These are phyloP conservation scores for Colletotrichum sp. DNA, from an alignment of 2,329 filamentous ascomycete species.

Conservation along the genomic window DNA sequence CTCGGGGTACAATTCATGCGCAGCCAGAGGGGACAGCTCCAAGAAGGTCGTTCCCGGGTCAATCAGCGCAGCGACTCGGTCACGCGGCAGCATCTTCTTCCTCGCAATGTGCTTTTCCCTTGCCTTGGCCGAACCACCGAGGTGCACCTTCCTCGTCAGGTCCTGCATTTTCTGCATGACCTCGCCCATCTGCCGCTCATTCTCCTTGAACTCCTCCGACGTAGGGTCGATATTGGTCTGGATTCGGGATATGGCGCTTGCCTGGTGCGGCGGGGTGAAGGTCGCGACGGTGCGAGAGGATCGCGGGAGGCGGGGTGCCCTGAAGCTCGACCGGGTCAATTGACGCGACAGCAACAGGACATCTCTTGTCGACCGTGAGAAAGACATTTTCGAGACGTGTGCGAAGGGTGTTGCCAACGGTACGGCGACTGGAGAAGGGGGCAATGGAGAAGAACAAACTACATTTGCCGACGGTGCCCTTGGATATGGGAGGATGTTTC, in stretches of 20 bases:
- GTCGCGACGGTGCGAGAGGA: conserved; percentile 62
- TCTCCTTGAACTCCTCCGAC: conserved; percentile 81
- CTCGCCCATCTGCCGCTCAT: conserved; percentile 76
- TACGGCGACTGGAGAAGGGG: conserved; percentile 10
- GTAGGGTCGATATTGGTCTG: conserved; percentile 77
- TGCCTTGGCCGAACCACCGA: conserved; percentile 81
- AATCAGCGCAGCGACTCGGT: conserved; percentile 84
- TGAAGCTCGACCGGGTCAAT: conserved; percentile 30
- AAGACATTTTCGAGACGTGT: conserved; percentile 44
- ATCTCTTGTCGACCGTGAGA: conserved; percentile 50
- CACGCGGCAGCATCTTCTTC: conserved; percentile 93
- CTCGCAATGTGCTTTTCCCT: conserved; percentile 84
- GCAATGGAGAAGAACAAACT: conserved; percentile 8
- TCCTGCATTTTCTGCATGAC: conserved; percentile 70
- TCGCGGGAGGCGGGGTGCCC: conserved; percentile 32
- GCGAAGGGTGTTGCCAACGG: conserved; percentile 13
- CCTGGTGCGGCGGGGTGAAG: conserved; percentile 82
- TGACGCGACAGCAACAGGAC: conserved; percentile 48
- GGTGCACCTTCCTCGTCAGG: conserved; percentile 73
- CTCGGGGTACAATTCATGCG: conserved; percentile 82
- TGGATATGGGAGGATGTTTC: conserved; percentile 3
- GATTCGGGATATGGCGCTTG: conserved; percentile 80
- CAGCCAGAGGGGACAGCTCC: conserved; percentile 91
- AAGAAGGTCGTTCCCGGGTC: conserved; percentile 91
- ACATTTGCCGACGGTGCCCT: conserved; percentile 26